These are phyloP conservation scores for Plasmodium gonderi DNA, from an alignment of 169 alveolate species.

Conservation along the genomic window DNA sequence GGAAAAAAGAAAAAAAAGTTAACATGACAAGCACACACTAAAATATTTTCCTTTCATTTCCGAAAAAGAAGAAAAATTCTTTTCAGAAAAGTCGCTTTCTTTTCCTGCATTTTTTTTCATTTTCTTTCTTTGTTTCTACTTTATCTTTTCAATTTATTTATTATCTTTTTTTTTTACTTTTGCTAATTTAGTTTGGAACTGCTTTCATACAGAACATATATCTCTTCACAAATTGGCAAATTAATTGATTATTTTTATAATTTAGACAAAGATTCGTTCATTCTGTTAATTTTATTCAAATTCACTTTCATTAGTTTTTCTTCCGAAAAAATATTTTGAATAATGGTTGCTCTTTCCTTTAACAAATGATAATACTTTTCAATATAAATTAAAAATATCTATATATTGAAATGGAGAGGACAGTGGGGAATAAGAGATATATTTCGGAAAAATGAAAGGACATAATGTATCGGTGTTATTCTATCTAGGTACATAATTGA, in stretches of 20 bases:
- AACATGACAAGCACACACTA: background rate
- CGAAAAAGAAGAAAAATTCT: too few species aligned
- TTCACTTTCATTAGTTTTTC: slow-evolving; percentile 32
- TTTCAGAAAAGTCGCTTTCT: too few species aligned
- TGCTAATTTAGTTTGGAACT: background rate
- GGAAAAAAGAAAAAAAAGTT: background rate
- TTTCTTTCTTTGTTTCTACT: background rate
- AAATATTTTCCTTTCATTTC: background rate
- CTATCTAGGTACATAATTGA: background rate
- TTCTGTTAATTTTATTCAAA: slow-evolving; percentile 21
- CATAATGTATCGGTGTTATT: background rate
- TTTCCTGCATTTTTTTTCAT: background rate
- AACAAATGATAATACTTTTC: slow-evolving; percentile 49
- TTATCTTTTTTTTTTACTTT: background rate
- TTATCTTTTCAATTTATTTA: background rate
- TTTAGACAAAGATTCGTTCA: background rate
- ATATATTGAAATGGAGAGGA: background rate
- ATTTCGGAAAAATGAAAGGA: background rate
- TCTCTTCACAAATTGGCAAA: background rate
- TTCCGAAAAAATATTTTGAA: slow-evolving; percentile 45
- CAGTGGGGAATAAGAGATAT: background rate
- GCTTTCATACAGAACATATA: background rate
- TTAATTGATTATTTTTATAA: background rate
- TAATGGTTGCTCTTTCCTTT: slow-evolving; percentile 65
- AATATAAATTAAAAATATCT: slow-evolving; percentile 44